phyloP scores from a whole-genome alignment of 768 basidiomycete genomes.

The Leucocoprinus birnbaumii region DNA sequence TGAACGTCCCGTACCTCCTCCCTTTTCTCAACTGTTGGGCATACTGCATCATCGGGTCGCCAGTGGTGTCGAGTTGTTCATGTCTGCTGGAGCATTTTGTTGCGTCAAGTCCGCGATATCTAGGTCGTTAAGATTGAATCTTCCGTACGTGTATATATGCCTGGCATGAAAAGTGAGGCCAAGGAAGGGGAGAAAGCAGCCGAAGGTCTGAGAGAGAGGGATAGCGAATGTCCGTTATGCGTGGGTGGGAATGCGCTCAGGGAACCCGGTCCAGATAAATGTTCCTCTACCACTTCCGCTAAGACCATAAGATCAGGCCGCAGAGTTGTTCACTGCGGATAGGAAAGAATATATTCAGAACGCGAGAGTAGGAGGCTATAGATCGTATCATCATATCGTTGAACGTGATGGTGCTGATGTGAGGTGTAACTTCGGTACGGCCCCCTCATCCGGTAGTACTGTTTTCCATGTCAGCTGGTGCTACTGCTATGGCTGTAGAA shows the following conservation, averaged over 20 bases:
- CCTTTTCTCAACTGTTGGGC: not conserved
- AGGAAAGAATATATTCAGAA: constrained; percentile 4
- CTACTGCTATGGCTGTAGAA: not conserved
- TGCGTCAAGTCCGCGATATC: constrained; percentile 6
- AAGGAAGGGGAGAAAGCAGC: not conserved
- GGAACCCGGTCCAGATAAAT: constrained; percentile 1
- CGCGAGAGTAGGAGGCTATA: constrained; percentile 45
- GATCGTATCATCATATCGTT: constrained; percentile 82
- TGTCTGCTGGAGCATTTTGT: not conserved
- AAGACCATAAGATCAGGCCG: not conserved
- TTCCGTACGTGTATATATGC: not conserved
- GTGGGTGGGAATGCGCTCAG: constrained; percentile 1
- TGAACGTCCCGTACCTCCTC: constrained; percentile 7
- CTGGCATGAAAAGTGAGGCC: not conserved
- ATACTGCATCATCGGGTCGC: constrained; percentile 13
- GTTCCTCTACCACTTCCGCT: not conserved
- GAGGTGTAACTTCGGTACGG: not conserved
- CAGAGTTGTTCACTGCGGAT: constrained; percentile 9
- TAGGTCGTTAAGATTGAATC: constrained; percentile 9
- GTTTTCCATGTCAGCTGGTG: not conserved
- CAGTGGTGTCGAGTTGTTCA: constrained; percentile 10
- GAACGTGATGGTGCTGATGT: constrained; percentile 53
- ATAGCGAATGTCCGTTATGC: not conserved
- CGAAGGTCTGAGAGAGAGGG: not conserved
- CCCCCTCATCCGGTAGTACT: not conserved